Evolutionary conservation across 345 rosid species (phyloP).

Genomic region (Gossypium turneri): DNA sequence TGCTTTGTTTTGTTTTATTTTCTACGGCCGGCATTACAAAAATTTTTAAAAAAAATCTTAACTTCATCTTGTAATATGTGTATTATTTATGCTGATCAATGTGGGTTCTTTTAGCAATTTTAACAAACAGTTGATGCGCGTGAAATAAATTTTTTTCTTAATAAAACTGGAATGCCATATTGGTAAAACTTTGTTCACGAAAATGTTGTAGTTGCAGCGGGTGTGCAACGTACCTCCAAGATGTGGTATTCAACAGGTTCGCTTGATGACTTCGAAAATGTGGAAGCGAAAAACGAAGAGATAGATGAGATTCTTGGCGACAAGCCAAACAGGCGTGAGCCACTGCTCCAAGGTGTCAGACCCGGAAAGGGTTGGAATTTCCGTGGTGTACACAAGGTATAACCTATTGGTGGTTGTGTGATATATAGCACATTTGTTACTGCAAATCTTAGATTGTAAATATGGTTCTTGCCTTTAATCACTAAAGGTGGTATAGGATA

Average conservation of each 20-base stretch:
- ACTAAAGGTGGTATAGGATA: background rate
- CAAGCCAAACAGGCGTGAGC: constrained; percentile 57
- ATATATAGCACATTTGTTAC: background rate
- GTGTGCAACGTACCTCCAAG: constrained; percentile 32
- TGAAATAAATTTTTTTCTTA: background rate
- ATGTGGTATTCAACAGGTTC: constrained; percentile 34
- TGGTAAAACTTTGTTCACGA: constrained; percentile 11
- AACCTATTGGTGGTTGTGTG: background rate
- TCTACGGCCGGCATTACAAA: background rate
- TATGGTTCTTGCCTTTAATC: background rate
- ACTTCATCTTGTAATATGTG: background rate
- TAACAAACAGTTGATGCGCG: constrained; percentile 5
- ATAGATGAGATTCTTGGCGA: constrained; percentile 34
- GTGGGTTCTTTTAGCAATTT: constrained; percentile 15
- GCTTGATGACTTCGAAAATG: constrained; percentile 18
- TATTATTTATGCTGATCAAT: background rate
- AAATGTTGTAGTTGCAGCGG: constrained; percentile 25
- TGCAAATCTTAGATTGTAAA: background rate
- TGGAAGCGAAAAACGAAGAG: constrained; percentile 24
- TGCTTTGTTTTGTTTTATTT: background rate
- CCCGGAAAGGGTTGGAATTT: constrained; percentile 86
- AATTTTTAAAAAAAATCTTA: background rate
- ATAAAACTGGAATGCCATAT: background rate
- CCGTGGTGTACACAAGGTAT: constrained; percentile 95
- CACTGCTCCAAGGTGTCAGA: constrained; percentile 76